Evolutionary conservation across 306 rosid species (phyloP).

Genomic region (Luffa aegyptiaca): DNA sequence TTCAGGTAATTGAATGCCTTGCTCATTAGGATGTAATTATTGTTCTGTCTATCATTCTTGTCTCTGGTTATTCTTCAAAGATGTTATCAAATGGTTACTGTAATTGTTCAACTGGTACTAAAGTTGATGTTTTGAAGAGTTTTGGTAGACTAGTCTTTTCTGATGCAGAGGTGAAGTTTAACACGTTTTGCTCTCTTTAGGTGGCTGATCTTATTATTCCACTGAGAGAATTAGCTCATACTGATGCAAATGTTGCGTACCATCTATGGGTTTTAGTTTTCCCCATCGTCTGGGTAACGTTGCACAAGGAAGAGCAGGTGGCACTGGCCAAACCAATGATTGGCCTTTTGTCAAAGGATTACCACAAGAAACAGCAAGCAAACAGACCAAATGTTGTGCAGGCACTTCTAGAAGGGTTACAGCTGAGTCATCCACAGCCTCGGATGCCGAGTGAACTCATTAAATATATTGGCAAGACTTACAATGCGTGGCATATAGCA

Average conservation of each 20-base stretch:
- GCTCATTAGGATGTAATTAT: not conserved
- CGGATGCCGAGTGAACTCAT: constrained; percentile 99
- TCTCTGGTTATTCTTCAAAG: not conserved
- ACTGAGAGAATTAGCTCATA: constrained; percentile 90
- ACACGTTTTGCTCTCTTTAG: constrained; percentile 22
- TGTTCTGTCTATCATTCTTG: not conserved
- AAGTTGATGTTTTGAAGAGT: not conserved
- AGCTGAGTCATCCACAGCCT: constrained; percentile 98
- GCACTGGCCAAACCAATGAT: constrained; percentile 95
- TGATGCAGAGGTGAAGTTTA: not conserved
- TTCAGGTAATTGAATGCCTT: constrained; percentile 48
- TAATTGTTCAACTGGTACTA: not conserved
- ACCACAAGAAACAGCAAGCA: constrained; percentile 91
- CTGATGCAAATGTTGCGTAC: constrained; percentile 94
- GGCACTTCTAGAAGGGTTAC: constrained; percentile 98
- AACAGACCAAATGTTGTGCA: constrained; percentile 96
- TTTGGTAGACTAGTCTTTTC: not conserved
- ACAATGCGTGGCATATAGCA: constrained; percentile 98
- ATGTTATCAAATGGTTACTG: not conserved
- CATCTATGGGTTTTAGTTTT: constrained; percentile 98
- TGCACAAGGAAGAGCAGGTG: constrained; percentile 91
- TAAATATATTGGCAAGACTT: constrained; percentile 91
- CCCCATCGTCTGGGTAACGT: constrained; percentile 97
- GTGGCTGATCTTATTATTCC: constrained; percentile 89
- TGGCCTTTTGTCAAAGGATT: constrained; percentile 82